Evolutionary conservation across 1,139 yeast species (phyloP).

Genomic region (Saccharomycopsis crataegensis): DNA sequence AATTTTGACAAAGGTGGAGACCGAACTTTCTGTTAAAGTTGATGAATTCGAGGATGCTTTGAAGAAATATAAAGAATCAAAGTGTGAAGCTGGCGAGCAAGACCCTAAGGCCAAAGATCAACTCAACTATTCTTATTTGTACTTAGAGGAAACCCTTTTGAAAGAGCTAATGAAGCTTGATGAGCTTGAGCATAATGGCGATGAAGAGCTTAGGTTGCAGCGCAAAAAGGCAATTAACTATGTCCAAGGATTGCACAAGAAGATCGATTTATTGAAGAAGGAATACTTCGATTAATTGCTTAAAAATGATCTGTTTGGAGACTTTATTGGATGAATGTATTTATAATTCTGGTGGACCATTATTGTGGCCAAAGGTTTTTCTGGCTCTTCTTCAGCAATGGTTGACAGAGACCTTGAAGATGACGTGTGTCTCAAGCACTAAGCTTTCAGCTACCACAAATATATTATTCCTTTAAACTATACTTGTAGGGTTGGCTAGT

Average conservation of each 20-base stretch:
- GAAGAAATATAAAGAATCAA: neutral
- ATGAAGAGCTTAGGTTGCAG: slow-evolving; percentile 44
- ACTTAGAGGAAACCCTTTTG: slow-evolving; percentile 58
- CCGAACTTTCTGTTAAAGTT: slow-evolving; percentile 4
- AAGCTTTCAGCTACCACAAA: too few species aligned
- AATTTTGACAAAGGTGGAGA: neutral
- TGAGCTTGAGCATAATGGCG: slow-evolving; percentile 45
- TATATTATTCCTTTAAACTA: too few species aligned
- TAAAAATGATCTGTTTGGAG: neutral
- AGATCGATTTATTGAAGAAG: slow-evolving; percentile 47
- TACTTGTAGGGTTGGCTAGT: too few species aligned
- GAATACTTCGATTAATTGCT: slow-evolving; percentile 22
- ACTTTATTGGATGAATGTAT: neutral
- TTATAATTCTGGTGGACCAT: neutral
- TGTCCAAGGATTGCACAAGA: slow-evolving; percentile 53
- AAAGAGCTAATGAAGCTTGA: slow-evolving; percentile 62
- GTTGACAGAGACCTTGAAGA: too few species aligned
- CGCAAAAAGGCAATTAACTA: slow-evolving; percentile 54
- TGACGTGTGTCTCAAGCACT: too few species aligned
- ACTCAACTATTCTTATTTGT: slow-evolving; percentile 45
- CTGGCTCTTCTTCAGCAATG: too few species aligned
- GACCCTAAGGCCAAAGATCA: slow-evolving; percentile 25
- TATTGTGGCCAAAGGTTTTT: too few species aligned
- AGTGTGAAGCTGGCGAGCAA: neutral
- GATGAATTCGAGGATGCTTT: slow-evolving; percentile 8